These are phyloP conservation scores for Fusarium staphyleae DNA, from an alignment of 2,329 filamentous ascomycete genomes.

Conservation along the genomic window DNA sequence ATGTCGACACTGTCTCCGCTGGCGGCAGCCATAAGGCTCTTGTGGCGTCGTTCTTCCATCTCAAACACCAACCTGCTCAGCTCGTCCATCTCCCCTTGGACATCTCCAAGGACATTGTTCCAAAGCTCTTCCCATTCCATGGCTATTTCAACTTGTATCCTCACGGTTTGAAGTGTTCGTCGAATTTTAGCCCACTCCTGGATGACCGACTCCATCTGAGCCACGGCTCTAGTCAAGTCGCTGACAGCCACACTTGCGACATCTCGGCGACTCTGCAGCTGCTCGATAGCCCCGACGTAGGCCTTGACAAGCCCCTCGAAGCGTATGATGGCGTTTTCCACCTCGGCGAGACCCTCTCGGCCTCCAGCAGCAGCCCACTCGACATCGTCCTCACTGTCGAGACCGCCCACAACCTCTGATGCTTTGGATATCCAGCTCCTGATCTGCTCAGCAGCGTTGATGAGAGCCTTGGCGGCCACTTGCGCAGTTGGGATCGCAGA, in stretches of 20 bases:
- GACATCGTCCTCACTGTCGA: conserved; percentile 96
- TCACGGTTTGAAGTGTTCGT: conserved; percentile 76
- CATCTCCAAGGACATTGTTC: conserved; percentile 92
- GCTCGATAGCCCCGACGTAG: conserved; percentile 93
- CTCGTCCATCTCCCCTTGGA: conserved; percentile 84
- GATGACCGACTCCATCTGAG: conserved; percentile 89
- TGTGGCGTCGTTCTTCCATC: conserved; percentile 95
- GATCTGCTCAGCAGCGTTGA: conserved; percentile 90
- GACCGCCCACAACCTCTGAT: conserved; percentile 82
- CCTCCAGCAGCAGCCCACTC: conserved; percentile 95
- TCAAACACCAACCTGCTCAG: conserved; percentile 87
- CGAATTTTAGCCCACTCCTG: conserved; percentile 86
- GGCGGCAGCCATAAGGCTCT: conserved; percentile 69
- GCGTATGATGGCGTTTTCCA: conserved; percentile 76
- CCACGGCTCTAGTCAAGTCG: conserved; percentile 77
- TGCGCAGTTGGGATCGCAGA: conserved; percentile 84
- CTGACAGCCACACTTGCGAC: conserved; percentile 73
- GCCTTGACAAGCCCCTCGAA: conserved; percentile 92
- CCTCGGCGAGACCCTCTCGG: conserved; percentile 77
- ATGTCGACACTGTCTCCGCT: conserved; percentile 77
- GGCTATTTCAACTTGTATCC: conserved; percentile 90
- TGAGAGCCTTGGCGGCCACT: conserved; percentile 81
- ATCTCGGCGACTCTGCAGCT: conserved; percentile 80
- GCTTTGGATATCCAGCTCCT: conserved; percentile 93
- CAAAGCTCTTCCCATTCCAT: conserved; percentile 99